Evolutionary conservation across 108 stramenopile genomes (phyloP), one percentile per base, ranked within the genome.

Genomic region (Skeletonema costatum): DNA sequence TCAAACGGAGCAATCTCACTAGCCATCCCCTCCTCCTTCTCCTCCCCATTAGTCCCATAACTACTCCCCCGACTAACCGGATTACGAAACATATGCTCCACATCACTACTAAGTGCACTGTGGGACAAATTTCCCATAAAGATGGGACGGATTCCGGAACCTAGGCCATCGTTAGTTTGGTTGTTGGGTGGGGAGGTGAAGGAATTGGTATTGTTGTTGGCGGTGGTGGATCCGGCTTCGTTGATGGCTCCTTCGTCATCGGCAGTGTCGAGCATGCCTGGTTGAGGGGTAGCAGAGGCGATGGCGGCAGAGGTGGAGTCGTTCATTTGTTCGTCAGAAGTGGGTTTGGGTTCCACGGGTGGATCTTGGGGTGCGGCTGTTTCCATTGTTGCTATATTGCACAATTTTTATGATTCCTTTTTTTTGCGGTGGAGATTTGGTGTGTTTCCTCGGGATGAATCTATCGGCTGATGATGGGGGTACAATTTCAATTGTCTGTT

Each of bases 1-100:
- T 11, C 21, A 60, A 60, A 60, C 5, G 70, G 70, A 21, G 51
- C 51, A 53, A 53, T 25, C 51, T 53, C 51, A 53, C 51, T 53
- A 2, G 51, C 51, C 51, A 53, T 53, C 51, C 51, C 51, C 51
- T 53, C 51, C 51, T 53, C 51, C 51, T 53, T 53, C 51, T 53
- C 51, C 51, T 53, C 51, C 21, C 21, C 17, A 53, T 9, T 0
- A 53, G 4, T 53, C 51, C 21, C 19, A 5, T 21, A 25, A 25
- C 21, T 0, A 53, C 19, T 53, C 51, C 21, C 19, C 21, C 51
- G 25, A 25, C 21, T 44, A 14, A 44, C 42, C 42, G 42, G 42
- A 44, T 44, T 44, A 44, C 42, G 42, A 44, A 44, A 44, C 14
- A 44, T 3, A 44, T 44, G 42, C 14, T 44, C 42, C 13, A 44